Evolutionary conservation across 2,329 filamentous ascomycete genomes (phyloP).

Genomic region (Exophiala phaeomuriformis): DNA sequence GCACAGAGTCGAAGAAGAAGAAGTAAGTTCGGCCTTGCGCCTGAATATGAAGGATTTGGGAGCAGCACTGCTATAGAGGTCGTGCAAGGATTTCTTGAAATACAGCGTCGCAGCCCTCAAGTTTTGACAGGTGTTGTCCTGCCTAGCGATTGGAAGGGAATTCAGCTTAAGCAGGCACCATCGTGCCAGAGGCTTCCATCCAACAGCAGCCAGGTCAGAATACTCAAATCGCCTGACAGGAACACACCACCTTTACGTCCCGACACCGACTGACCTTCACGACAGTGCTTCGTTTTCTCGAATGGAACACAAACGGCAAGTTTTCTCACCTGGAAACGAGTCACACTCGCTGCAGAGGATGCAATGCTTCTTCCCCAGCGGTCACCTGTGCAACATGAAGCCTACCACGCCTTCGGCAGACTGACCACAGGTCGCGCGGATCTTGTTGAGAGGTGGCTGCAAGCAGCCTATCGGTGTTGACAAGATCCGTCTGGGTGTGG

Average conservation of each 20-base stretch:
- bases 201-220: slow-evolving; percentile 2
- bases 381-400: neutral
- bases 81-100: slow-evolving; percentile 9
- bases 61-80: neutral
- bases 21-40: neutral
- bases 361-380: neutral
- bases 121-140: slow-evolving; percentile 10
- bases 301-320: neutral
- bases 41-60: slow-evolving; percentile 5
- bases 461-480: neutral
- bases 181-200: slow-evolving; percentile 3
- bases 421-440: neutral
- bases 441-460: neutral
- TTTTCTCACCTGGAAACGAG: neutral
- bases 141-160: slow-evolving; percentile 2
- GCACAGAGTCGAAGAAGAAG: neutral
- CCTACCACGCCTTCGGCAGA: neutral
- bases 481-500: neutral
- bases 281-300: neutral
- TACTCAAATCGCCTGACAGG: slow-evolving; percentile 8
- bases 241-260: neutral
- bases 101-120: neutral
- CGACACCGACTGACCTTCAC: neutral
- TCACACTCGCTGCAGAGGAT: neutral
- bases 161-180: neutral